Base-by-base conservation (phyloP, 306 rosid species). In the Myrica gale region DNA sequence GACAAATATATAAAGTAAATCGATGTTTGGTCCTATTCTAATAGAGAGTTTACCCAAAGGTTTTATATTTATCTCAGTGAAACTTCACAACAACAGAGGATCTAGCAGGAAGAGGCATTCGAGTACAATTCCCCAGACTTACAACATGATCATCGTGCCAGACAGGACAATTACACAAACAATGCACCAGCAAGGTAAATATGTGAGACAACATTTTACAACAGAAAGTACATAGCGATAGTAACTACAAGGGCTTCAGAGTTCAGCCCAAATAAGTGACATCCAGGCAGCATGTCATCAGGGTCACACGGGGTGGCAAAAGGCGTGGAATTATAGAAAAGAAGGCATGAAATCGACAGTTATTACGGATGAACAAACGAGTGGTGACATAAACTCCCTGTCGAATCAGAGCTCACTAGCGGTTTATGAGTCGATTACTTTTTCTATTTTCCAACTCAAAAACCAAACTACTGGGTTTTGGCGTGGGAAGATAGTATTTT, bases 351-450 rank as follows among this genome's bases (percentile, higher is more conserved):
- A 61, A 13, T 11, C n/a, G 8, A 11, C n/a, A 52, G 68, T 26
- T 61, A 15, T 26, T 61, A 26, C 32, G 68, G 68, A 61, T 61
- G 42, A 61, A 61, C 61, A 55, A n/a, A 55, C 68, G 21, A 19
- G 1, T 4, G 63, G 37, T 4, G 1, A 21, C 32, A 57, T 32
- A 57, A 57, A 57, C 39, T 57, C n/a, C n/a, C 63, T 57, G 11
- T 21, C 9, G 15, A 47, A 47, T 10, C 52, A 47, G 52, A 13
- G 15, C 52, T 47, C 9, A 47, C 11, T 47, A 10, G 11, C 52
- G 9, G 52, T 47, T 9, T 23, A 23, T 23, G 26, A 23, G 26
- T 23, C 26, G 26, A 23, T 23, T 23, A 23, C 26, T 23, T 23
- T 23, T 23, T 23, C 26, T 23, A 23, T 23, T 23, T 23, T 23